These are phyloP conservation scores for Saururus chinensis DNA, from an alignment of 164 flowering plant genomes.

Conservation along the genomic window DNA sequence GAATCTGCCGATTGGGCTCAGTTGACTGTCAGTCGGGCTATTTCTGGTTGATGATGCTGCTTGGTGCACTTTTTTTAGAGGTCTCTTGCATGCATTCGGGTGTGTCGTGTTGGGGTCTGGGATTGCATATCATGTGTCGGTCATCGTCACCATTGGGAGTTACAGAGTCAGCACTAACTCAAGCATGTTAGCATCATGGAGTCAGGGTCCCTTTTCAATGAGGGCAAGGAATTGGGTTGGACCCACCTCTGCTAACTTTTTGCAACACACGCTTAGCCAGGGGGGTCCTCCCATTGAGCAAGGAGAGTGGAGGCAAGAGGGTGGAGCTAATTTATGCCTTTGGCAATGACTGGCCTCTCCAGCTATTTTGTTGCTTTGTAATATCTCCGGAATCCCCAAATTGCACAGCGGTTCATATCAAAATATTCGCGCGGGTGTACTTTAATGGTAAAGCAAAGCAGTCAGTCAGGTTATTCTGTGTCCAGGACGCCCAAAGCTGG, in stretches of 20 bases:
- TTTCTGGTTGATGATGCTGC: constrained; percentile 46
- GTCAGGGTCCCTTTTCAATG: constrained; percentile 13
- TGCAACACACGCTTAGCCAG: constrained; percentile 10
- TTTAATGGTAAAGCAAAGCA: neutral
- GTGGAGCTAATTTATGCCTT: neutral
- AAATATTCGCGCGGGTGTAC: neutral
- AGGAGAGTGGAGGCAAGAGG: constrained; percentile 1
- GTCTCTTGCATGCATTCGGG: constrained; percentile 67
- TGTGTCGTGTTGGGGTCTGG: constrained; percentile 37
- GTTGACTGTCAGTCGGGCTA: constrained; percentile 57
- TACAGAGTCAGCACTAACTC: constrained; percentile 27
- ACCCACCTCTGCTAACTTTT: constrained; percentile 18
- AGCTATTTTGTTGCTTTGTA: neutral
- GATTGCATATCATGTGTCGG: constrained; percentile 47
- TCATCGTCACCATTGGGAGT: constrained; percentile 21
- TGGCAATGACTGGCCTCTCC: neutral
- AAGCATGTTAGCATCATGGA: constrained; percentile 29
- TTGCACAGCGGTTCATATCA: neutral
- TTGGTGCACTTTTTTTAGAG: constrained; percentile 26
- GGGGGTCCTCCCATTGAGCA: constrained; percentile 2
- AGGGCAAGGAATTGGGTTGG: constrained; percentile 18
- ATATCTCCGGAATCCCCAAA: neutral
- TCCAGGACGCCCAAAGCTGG: neutral
- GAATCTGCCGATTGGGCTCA: constrained; percentile 85
- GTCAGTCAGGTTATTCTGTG: neutral